These are phyloP conservation scores for Globisporangium nagaii DNA, from an alignment of 352 stramenopile genomes.

Conservation along the genomic window DNA sequence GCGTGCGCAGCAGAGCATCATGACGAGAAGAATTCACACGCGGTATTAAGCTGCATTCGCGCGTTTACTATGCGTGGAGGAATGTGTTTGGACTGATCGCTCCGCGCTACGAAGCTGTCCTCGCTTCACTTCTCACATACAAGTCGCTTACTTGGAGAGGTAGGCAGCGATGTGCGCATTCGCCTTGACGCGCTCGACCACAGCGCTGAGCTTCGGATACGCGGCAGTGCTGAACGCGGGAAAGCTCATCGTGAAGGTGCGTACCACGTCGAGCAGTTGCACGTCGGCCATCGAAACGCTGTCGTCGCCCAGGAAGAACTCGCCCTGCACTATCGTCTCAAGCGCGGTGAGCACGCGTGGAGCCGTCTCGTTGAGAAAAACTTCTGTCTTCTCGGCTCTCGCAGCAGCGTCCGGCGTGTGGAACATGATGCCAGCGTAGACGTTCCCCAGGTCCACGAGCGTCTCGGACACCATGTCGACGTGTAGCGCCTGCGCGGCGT, in stretches of 20 bases:
- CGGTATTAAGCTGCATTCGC: no score
- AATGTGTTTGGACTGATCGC: no score
- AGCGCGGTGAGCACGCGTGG: slow-evolving; percentile 14
- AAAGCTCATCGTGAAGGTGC: slow-evolving; percentile 20
- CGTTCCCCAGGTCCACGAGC: slow-evolving; percentile 26
- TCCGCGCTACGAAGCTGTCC: no score
- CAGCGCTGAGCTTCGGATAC: slow-evolving; percentile 40
- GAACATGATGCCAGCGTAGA: slow-evolving; percentile 30
- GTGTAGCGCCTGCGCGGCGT: slow-evolving; percentile 46
- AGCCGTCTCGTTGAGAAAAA: slow-evolving; percentile 21
- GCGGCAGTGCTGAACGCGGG: slow-evolving; percentile 15
- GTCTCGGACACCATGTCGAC: slow-evolving; percentile 46
- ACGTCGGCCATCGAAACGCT: slow-evolving; percentile 43
- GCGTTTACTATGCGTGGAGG: no score
- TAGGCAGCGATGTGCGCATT: slow-evolving; percentile 29
- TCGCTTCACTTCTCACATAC: no score
- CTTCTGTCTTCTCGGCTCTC: slow-evolving; percentile 31
- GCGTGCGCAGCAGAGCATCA: no score
- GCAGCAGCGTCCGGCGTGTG: slow-evolving; percentile 23
- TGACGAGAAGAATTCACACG: no score
- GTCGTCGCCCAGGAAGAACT: slow-evolving; percentile 48
- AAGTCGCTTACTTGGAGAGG: no score
- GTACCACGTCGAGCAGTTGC: slow-evolving; percentile 41
- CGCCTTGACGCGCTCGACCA: slow-evolving; percentile 26
- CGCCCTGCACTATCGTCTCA: slow-evolving; percentile 22